These are phyloP conservation scores for Leccinum solheimii DNA, from an alignment of 1,284 basidiomycete genomes.

Conservation along the genomic window DNA sequence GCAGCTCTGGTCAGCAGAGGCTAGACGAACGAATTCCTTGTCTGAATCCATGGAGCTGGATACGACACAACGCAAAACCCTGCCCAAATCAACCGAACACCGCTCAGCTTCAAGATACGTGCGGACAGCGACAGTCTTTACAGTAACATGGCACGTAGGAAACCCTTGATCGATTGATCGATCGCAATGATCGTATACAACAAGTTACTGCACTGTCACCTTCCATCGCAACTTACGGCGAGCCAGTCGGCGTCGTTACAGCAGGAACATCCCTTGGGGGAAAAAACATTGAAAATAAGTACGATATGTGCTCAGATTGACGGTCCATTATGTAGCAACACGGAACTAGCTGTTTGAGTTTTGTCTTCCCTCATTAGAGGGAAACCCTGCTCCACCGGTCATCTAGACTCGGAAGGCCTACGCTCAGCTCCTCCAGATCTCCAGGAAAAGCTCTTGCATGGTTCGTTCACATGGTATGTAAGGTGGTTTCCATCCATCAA, in stretches of 20 bases:
- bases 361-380: background rate
- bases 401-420: background rate
- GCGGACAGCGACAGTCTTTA: background rate
- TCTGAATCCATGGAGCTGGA: background rate
- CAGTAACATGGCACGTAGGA: background rate
- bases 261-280: background rate
- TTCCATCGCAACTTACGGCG: background rate
- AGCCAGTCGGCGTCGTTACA: background rate
- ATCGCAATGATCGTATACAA: background rate
- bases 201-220: background rate
- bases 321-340: background rate
- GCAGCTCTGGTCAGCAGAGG: background rate
- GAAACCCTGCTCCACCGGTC: background rate
- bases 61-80: no score
- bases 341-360: background rate
- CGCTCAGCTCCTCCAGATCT: background rate
- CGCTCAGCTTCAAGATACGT: background rate
- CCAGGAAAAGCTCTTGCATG: background rate
- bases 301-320: background rate
- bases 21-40: background rate
- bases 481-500: background rate
- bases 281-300: no score
- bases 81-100: background rate
- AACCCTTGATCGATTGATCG: background rate
- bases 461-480: background rate